Conservation (phyloP, 352 stramenopile species). For the Pythium phragmiticola region DNA sequence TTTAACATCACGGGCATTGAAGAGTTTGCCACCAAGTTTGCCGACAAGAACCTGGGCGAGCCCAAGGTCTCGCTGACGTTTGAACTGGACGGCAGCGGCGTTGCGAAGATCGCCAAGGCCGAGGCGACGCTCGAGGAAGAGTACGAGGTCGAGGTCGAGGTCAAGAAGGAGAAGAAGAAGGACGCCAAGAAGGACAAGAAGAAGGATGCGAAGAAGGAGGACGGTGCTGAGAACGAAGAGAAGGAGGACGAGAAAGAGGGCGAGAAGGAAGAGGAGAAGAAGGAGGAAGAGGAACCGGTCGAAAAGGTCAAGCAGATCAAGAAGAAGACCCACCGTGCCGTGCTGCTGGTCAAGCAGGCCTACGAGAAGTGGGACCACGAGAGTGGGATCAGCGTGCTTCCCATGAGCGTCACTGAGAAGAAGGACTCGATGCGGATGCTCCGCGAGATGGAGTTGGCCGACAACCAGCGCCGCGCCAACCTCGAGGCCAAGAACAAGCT, state of each 20-base stretch:
- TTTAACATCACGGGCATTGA: conserved; percentile 94
- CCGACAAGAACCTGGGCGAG: conserved; percentile 83
- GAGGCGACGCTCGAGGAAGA: conserved; percentile 91
- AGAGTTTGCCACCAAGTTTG: conserved; percentile 85
- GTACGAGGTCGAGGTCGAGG: conserved; percentile 66
- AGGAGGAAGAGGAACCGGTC: conserved; percentile 50
- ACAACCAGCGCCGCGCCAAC: conserved; percentile 67
- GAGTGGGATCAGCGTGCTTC: conserved; percentile 49
- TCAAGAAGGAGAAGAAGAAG: conserved; percentile 60
- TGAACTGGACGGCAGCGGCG: conserved; percentile 90
- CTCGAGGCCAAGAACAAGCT: conserved; percentile 90
- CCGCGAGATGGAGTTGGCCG: conserved; percentile 63
- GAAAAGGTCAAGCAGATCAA: conserved; percentile 89
- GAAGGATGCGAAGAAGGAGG: conserved; percentile 34
- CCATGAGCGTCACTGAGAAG: conserved; percentile 63
- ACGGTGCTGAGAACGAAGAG: conserved; percentile 24
- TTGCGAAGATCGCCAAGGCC: conserved; percentile 90
- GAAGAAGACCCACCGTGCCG: conserved; percentile 83
- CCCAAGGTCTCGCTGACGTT: conserved; percentile 96
- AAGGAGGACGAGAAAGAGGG: conserved; percentile 45
- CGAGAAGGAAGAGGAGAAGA: conserved; percentile 35
- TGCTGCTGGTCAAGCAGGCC: conserved; percentile 59
- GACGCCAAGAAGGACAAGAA: conserved; percentile 38
- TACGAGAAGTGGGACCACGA: conserved; percentile 35
- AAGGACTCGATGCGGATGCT: conserved; percentile 68